These are phyloP conservation scores for Pleurotus pulmonarius DNA, from an alignment of 768 basidiomycete species.

Conservation along the genomic window DNA sequence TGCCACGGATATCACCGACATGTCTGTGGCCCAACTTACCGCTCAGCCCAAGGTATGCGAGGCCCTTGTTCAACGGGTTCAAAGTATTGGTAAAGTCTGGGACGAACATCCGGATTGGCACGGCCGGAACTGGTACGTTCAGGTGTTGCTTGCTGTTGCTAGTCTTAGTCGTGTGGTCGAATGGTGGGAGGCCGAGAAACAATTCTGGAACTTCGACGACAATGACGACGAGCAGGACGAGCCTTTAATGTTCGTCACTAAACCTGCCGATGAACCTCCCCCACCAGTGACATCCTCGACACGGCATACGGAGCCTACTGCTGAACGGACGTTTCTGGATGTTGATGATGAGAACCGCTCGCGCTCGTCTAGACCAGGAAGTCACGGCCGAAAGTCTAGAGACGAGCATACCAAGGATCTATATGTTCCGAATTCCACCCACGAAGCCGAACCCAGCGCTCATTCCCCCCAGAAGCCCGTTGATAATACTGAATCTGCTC, in stretches of 20 bases:
- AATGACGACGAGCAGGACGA: conserved; percentile 89
- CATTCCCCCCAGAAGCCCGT: conserved; percentile 42
- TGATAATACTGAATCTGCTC: conserved; percentile 69
- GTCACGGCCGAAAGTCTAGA: conserved; percentile 50
- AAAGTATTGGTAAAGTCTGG: conserved; percentile 92
- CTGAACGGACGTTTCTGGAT: conserved; percentile 44
- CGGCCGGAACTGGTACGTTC: conserved; percentile 97
- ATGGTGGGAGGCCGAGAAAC: conserved; percentile 99
- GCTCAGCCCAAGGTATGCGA: conserved; percentile 82
- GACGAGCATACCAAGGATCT: conserved; percentile 56
- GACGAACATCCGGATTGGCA: conserved; percentile 98
- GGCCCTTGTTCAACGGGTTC: conserved; percentile 84
- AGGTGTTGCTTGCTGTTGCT: conserved; percentile 91
- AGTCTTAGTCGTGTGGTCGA: conserved; percentile 95
- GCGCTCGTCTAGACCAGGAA: conserved; percentile 45
- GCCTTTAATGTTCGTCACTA: conserved; percentile 89
- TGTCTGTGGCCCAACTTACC: conserved; percentile 82
- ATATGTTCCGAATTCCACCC: conserved; percentile 28
- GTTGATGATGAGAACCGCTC: conserved; percentile 51
- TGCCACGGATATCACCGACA: conserved; percentile 91
- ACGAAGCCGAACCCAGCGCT: conserved; percentile 28
- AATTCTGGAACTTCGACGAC: conserved; percentile 99
- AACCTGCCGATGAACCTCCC: conserved; percentile 66
- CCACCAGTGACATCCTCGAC: conserved; percentile 27
- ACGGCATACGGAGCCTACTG: conserved; percentile 35